Evolutionary conservation across 129 eudicot genomes (phyloP).

Genomic region (Flaveria sonorensis): DNA sequence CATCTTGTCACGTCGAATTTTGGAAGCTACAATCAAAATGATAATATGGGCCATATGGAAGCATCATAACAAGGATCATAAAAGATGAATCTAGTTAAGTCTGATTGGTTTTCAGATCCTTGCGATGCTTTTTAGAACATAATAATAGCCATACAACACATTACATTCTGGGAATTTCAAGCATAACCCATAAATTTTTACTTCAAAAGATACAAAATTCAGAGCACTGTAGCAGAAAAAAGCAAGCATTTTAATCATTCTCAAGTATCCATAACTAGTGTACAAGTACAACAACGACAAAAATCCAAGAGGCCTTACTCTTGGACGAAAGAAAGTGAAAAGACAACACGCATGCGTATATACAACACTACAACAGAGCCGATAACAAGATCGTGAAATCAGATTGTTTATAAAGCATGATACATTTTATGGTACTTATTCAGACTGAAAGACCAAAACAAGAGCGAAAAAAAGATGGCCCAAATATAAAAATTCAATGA

Average conservation of each 20-base stretch:
- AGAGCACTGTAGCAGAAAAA: neutral
- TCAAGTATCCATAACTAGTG: slow-evolving; percentile 23
- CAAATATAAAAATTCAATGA: slow-evolving; percentile 18
- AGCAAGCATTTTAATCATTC: slow-evolving; percentile 29
- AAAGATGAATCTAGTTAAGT: too few relatives aligned
- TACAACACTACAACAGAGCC: slow-evolving; percentile 53
- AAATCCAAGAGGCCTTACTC: slow-evolving; percentile 21
- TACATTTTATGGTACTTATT: slow-evolving; percentile 47
- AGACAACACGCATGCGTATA: slow-evolving; percentile 36
- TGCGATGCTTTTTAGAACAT: neutral
- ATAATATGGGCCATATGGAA: too few relatives aligned
- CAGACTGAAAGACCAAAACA: slow-evolving; percentile 17
- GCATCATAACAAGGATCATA: too few relatives aligned
- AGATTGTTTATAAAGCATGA: slow-evolving; percentile 31
- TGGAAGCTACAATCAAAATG: too few relatives aligned
- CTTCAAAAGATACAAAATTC: neutral
- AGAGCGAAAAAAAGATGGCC: neutral
- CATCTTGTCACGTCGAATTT: too few relatives aligned
- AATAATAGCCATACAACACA: slow-evolving; percentile 1
- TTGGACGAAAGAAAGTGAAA: slow-evolving; percentile 4
- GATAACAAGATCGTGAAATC: slow-evolving; percentile 35
- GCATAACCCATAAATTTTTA: slow-evolving; percentile 20
- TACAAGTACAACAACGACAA: slow-evolving; percentile 30
- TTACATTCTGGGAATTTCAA: slow-evolving; percentile 8
- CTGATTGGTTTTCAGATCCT: too few relatives aligned